Percentiles rank a stretch among this genome's conserved stretches.
Conservation (phyloP, 116 monocot genomes). For the Dioscorea cayenensis region DNA sequence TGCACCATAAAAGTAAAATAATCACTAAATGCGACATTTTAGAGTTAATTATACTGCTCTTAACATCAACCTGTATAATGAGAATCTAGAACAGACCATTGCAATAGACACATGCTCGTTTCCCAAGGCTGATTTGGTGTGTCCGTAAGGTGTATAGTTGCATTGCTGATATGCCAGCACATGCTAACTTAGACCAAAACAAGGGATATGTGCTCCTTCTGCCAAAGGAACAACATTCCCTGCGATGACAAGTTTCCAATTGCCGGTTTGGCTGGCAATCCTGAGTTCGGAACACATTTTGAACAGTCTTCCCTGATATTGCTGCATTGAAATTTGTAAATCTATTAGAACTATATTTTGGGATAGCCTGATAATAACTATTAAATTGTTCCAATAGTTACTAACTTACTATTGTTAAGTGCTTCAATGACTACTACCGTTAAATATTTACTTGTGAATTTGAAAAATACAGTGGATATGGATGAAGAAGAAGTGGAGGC, state of each 20-base stretch:
- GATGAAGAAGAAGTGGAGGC: background rate
- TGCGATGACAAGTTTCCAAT: constrained; percentile 32
- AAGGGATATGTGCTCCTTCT: constrained; percentile 31
- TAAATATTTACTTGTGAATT: background rate
- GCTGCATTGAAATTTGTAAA: constrained; percentile 86
- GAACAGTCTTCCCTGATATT: constrained; percentile 51
- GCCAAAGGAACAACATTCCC: constrained; percentile 37
- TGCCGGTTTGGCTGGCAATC: constrained; percentile 45
- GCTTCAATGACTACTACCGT: background rate
- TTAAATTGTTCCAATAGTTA: background rate
- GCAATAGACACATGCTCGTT: constrained; percentile 57
- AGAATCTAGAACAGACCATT: constrained; percentile 83
- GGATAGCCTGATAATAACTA: constrained; percentile 5
- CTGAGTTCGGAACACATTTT: constrained; percentile 46
- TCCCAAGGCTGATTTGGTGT: constrained; percentile 27
- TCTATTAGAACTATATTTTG: constrained; percentile 43
- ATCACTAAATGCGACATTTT: background rate
- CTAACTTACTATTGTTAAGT: background rate
- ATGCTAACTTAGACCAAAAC: constrained; percentile 45
- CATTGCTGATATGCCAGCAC: constrained; percentile 45
- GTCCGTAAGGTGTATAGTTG: constrained; percentile 31
- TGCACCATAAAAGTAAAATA: background rate
- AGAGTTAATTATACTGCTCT: background rate
- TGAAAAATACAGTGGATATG: background rate
- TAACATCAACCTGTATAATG: constrained; percentile 12